Percentiles rank a stretch among this genome's conserved stretches.
Conservation (phyloP, 1,284 basidiomycete species). For the Athelia sp. region DNA sequence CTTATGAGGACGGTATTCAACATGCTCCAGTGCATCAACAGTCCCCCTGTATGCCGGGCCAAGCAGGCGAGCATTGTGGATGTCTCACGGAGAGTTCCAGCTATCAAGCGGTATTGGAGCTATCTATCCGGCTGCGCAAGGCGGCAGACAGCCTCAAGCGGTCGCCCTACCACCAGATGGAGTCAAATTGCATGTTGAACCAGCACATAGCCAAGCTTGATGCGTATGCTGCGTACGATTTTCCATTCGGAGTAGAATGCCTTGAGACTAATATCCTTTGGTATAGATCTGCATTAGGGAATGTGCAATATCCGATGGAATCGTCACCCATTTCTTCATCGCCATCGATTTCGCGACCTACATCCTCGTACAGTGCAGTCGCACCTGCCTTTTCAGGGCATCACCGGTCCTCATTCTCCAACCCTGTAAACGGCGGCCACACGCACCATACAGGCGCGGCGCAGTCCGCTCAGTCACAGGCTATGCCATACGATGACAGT, state of each 20-base stretch:
- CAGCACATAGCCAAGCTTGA: conserved; percentile 54
- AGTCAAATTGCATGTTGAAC: conserved; percentile 43
- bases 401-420: neutral
- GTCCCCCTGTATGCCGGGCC: no score
- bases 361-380: neutral
- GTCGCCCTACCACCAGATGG: conserved; percentile 42
- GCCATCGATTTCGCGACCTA: neutral
- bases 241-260: neutral
- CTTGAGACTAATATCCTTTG: neutral
- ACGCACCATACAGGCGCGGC: neutral
- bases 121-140: conserved; percentile 55
- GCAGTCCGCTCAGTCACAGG: neutral
- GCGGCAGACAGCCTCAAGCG: conserved; percentile 51
- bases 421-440: neutral
- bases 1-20: conserved; percentile 18
- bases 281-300: conserved; percentile 31
- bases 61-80: conserved; percentile 42
- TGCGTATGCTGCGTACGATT: conserved; percentile 47
- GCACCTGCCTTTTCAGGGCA: neutral
- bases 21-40: conserved; percentile 2
- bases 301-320: conserved; percentile 11
- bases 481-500: conserved; percentile 13
- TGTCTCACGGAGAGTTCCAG: conserved; percentile 49
- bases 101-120: conserved; percentile 54
- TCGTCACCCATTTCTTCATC: neutral